These are phyloP conservation scores for Schizonepeta tenuifolia DNA, from an alignment of 257 asterid species.

Conservation along the genomic window DNA sequence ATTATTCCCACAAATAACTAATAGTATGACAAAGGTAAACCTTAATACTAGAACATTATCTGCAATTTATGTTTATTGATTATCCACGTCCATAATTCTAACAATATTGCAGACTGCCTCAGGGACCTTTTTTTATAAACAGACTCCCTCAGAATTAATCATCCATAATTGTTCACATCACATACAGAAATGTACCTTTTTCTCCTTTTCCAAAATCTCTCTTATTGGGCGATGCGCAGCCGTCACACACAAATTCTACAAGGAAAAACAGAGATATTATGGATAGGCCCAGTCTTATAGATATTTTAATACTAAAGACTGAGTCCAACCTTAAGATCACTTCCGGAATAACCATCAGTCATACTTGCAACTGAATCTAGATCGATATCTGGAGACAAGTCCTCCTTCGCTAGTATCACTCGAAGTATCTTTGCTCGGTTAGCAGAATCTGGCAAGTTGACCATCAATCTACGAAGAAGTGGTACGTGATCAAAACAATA, in stretches of 20 bases:
- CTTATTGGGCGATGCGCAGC: slow-evolving; percentile 96
- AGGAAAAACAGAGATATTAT: slow-evolving; percentile 24
- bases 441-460: slow-evolving; percentile 89
- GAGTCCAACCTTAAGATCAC: slow-evolving; percentile 84
- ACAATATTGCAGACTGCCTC: not conserved
- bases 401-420: slow-evolving; percentile 88
- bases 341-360: slow-evolving; percentile 97
- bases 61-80: not conserved
- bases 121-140: not conserved
- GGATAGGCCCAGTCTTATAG: slow-evolving; percentile 9
- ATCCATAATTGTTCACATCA: not conserved
- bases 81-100: not conserved
- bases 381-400: slow-evolving; percentile 75
- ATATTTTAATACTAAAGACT: slow-evolving; percentile 9
- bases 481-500: slow-evolving; percentile 23
- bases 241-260: slow-evolving; percentile 85
- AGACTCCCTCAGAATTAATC: not conserved
- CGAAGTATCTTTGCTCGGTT: slow-evolving; percentile 84
- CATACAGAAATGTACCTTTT: slow-evolving; percentile 53
- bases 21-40: not conserved
- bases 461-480: slow-evolving; percentile 70
- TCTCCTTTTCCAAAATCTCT: slow-evolving; percentile 84
- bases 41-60: not conserved
- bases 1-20: not conserved
- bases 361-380: slow-evolving; percentile 78